A percentile compares a stretch with the other conserved stretches of the same genome.
Evolutionary conservation across 2,329 filamentous ascomycete species (phyloP).

Genomic region (Moelleriella libera): DNA sequence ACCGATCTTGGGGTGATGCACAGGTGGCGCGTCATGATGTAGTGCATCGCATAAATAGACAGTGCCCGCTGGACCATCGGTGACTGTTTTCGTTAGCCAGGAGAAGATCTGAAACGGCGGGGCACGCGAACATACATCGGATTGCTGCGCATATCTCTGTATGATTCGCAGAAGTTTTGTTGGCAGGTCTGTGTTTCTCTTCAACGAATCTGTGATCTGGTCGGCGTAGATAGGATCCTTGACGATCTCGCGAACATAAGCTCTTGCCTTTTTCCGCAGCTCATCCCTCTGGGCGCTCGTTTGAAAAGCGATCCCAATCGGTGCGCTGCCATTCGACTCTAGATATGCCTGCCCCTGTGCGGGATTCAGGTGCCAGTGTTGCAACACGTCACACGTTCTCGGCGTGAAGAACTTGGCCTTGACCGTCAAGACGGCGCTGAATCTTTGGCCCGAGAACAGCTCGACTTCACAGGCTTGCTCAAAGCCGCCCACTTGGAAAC

Average conservation of each 20-base stretch:
- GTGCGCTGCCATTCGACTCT: conserved; percentile 26
- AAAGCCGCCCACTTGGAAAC: conserved; percentile 25
- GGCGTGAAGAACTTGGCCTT: conserved; percentile 38
- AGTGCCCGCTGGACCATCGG: conserved; percentile 38
- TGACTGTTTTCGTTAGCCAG: conserved; percentile 14
- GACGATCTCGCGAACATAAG: conserved; percentile 34
- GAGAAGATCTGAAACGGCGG: too few relatives aligned
- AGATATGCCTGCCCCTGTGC: conserved; percentile 24
- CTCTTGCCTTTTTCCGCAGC: conserved; percentile 28
- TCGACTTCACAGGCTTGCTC: conserved; percentile 28
- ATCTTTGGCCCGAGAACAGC: conserved; percentile 31
- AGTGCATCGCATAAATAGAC: conserved; percentile 41
- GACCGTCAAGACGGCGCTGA: conserved; percentile 30
- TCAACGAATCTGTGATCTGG: conserved; percentile 33
- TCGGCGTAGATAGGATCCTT: conserved; percentile 32
- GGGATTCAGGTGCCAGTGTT: conserved; percentile 34
- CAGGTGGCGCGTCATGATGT: conserved; percentile 40
- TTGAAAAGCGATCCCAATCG: conserved; percentile 34
- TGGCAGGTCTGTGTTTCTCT: conserved; percentile 28
- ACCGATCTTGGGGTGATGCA: conserved; percentile 32
- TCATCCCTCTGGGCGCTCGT: conserved; percentile 27
- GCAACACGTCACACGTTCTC: conserved; percentile 29
- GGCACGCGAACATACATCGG: conserved; percentile 20
- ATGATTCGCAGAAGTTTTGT: conserved; percentile 30
- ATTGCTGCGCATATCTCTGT: conserved; percentile 30